Percentiles rank a stretch among this genome's conserved stretches.
Conservation (phyloP, 1,139 yeast species). For the Pichiaceae sp. region DNA sequence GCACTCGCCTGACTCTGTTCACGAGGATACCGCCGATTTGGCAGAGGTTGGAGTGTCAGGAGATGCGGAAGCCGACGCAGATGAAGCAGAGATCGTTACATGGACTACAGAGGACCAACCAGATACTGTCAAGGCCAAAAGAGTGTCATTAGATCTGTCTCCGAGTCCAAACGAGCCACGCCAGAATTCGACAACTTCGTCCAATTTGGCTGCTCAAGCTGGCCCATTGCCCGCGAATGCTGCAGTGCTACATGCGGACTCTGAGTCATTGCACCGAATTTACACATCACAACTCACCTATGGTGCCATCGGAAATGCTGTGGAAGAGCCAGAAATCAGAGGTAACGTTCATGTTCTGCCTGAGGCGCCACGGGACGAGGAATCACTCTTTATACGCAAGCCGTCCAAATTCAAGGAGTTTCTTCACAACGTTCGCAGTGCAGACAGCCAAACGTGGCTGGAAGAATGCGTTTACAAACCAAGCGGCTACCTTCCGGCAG, state of each 20-base stretch:
- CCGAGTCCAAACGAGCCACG: not conserved
- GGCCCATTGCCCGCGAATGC: not conserved
- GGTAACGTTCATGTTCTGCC: not conserved
- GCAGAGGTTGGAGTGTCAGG: conserved; percentile 54
- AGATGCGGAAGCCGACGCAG: conserved; percentile 13
- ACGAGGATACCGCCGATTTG: conserved; percentile 57
- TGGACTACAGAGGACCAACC: conserved; percentile 8
- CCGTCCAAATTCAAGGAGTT: not conserved
- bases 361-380: not conserved
- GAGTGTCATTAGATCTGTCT: not conserved
- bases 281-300: not conserved
- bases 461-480: conserved; percentile 30
- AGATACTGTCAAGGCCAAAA: conserved; percentile 7
- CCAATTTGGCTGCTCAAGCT: not conserved
- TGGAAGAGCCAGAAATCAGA: not conserved
- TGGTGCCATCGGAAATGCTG: not conserved
- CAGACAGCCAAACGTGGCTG: conserved; percentile 13
- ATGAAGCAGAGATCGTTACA: not conserved
- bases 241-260: not conserved
- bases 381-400: not conserved
- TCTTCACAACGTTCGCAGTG: conserved; percentile 1
- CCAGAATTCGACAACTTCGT: not conserved
- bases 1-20: conserved; percentile 41
- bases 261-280: not conserved
- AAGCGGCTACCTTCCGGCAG: conserved; percentile 58